A percentile compares a stretch with the other conserved stretches of the same genome.
Evolutionary conservation across 2,329 filamentous ascomycete genomes (phyloP).

Genomic region (Ophiobolus disseminans): DNA sequence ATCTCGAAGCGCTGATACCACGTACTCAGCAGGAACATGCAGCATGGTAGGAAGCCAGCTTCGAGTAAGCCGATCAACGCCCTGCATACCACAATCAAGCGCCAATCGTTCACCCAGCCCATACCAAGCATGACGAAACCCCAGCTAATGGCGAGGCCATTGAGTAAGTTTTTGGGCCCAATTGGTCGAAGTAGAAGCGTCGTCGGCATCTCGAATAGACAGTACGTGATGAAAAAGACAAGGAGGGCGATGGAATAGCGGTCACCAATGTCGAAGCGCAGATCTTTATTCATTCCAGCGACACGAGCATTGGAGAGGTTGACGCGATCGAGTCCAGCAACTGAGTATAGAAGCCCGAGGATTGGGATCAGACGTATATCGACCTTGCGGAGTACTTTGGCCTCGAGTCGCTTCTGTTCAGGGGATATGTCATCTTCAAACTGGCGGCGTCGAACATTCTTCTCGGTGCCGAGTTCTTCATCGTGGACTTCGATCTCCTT

Average conservation of each 20-base stretch:
- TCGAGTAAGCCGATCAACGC: slow-evolving; percentile 37
- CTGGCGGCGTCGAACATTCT: not conserved
- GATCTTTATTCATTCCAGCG: slow-evolving; percentile 56
- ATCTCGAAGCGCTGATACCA: slow-evolving; percentile 51
- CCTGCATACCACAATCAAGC: slow-evolving; percentile 40
- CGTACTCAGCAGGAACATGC: slow-evolving; percentile 45
- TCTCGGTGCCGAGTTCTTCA: slow-evolving; percentile 7
- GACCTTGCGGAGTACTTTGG: slow-evolving; percentile 27
- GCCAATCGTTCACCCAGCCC: slow-evolving; percentile 44
- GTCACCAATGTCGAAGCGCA: slow-evolving; percentile 50
- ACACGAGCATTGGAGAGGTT: slow-evolving; percentile 47
- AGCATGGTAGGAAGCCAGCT: slow-evolving; percentile 42
- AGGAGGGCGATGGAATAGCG: slow-evolving; percentile 58
- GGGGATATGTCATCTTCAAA: slow-evolving; percentile 8
- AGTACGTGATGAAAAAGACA: slow-evolving; percentile 62
- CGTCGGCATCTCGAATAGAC: slow-evolving; percentile 60
- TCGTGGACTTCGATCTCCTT: slow-evolving; percentile 10
- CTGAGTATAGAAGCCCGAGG: slow-evolving; percentile 44
- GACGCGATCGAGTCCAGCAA: slow-evolving; percentile 43
- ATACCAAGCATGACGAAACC: slow-evolving; percentile 32
- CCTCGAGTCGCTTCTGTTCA: slow-evolving; percentile 12
- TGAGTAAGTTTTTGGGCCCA: slow-evolving; percentile 21
- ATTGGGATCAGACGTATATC: slow-evolving; percentile 48
- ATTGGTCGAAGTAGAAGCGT: slow-evolving; percentile 56
- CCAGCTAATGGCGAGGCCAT: slow-evolving; percentile 25